Evolutionary conservation across 768 basidiomycete species (phyloP).

Genomic region (Russula lepida): DNA sequence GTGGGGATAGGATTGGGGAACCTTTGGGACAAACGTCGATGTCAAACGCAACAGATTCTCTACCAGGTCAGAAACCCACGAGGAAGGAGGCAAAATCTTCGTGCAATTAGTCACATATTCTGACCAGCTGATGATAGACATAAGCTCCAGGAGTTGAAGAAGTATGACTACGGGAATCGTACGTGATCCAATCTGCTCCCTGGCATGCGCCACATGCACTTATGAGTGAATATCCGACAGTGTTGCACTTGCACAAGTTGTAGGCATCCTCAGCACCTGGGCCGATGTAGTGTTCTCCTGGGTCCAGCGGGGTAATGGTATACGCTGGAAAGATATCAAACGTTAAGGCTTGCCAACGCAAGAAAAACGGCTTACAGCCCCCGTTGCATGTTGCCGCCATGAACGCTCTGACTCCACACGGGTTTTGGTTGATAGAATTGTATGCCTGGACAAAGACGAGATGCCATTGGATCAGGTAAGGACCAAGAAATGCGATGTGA

Average conservation of each 20-base stretch:
- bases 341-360: background rate
- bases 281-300: background rate
- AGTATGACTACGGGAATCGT: background rate
- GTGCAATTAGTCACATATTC: background rate
- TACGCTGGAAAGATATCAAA: background rate
- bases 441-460: background rate
- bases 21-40: background rate
- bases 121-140: background rate
- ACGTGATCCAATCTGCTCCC: background rate
- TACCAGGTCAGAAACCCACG: background rate
- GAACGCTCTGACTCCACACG: background rate
- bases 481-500: background rate
- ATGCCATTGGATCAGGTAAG: background rate
- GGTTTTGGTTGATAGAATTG: background rate
- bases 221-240: background rate
- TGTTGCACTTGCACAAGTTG: slow-evolving; percentile 1
- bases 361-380: background rate
- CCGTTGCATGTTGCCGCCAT: background rate
- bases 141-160: background rate
- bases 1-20: background rate
- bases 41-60: background rate
- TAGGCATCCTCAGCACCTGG: background rate
- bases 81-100: background rate
- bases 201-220: slow-evolving; percentile 8
- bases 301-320: background rate